Evolutionary conservation across 177 flowering plant species (phyloP), one percentile per base, ranked within the genome.

Genomic region (Vitis hybrid): DNA sequence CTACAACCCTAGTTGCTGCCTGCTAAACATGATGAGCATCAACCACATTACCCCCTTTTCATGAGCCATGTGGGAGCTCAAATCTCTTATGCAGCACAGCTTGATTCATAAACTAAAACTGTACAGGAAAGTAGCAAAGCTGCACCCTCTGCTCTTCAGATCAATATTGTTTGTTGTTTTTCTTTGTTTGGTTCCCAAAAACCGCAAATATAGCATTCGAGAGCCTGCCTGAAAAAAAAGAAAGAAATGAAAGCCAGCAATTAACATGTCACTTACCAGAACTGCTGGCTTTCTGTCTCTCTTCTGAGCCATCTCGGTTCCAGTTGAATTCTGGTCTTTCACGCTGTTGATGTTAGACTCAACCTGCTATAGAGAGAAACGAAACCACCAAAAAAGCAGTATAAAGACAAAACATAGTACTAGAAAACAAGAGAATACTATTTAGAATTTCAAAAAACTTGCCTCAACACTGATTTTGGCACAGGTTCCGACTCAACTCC

Each of bases 381-480:
- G 39, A 60, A 14, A 50, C 13, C 19, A 14, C 68, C 71, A 72
- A 29, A 58, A 77, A 70, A 29, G 76, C 77, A 82, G 70, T 62
- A 84, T 83, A 79, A 77, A 82, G 79, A 76, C 66, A 64, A 77
- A 39, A 73, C 51, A 66, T 68, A 68, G 62, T 48, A 51, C 3
- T 18, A 14, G 8, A 20, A 18, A 61, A 54, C 48, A 11, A 63
- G 1, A 10, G 14, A 45, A 66, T 52, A 58, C 8, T 1, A n/a
- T 26, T 22, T 48, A 71, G 22, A 70, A 68, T 11, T 56, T 48
- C 2, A 49, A 70, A 68, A 66, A 0, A 76, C 87, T 73, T 84
- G 87, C 90, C 89, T 84, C 68, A 82, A 78, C 78, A 78, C 82
- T 5, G 85, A 74, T 48, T 85, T 76, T 68, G 70, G 81, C n/a